Evolutionary conservation across 2,329 filamentous ascomycete genomes (phyloP), one percentile per base, ranked within the genome.

Genomic region (Passalora sequoiae): DNA sequence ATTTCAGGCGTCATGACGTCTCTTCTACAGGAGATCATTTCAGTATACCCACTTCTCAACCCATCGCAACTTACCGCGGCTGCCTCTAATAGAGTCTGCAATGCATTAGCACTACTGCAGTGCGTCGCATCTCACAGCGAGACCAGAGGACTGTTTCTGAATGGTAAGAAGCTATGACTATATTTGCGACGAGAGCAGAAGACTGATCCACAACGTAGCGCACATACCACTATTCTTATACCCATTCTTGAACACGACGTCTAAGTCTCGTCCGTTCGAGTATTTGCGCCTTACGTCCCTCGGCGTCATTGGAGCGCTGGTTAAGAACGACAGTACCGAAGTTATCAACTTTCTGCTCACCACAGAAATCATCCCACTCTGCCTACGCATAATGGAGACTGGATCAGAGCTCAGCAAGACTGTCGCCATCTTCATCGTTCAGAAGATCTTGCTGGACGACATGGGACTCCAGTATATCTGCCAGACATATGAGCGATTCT

Each of bases 271-370:
- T 40, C 92, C 92, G 0, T 98, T 97, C 65, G 92, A 98, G 67
- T 98, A 98, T 63, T 79, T 98, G 40, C 88, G 92, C 40, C 79
- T 98, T 24, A 98, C 92, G 0, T 96, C 89, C 13, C 79, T 98
- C 16, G 92, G 92, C 41, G 92, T 98, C 21, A 97, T 98, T 55
- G 92, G 92, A 44, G 92, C 92, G 1, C 75, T 98, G 33, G 92
- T 98, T 47, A 98, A 98, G 77, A 98, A 98, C 62, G 92, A 98
- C 69, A 96, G 89, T 3, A 91, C 87, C 13, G 92, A 97, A 62
- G 92, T 97, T 47, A 98, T 98, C 73, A 97, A 97, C 73, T 98
- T 98, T 65, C 83, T 98, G 41, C 76, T 98, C 37, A 97, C 92
- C 1, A 98, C 92, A 21, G 92, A 98, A 69, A 98, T 98, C 56